Evolutionary conservation across 108 stramenopile genomes (phyloP), one percentile per base, ranked within the genome.

Genomic region (Pseudonitzschia pungens): DNA sequence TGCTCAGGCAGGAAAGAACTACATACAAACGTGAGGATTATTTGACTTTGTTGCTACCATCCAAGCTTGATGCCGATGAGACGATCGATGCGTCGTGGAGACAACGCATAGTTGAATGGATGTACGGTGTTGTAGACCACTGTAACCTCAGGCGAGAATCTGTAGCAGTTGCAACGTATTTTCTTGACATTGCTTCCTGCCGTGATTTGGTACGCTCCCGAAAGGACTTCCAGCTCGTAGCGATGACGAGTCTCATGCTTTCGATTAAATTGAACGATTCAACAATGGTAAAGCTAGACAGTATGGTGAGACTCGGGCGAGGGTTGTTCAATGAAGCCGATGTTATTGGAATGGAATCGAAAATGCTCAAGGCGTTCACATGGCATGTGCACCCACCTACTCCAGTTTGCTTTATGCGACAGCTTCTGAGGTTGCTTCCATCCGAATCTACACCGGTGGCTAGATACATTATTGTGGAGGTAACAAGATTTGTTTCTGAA

Each of bases 321-420:
- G 91, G 89, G 12, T 65, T 76, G 11, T 92, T 89, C 74, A 81
- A 70, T 21, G 84, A 81, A 60, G 55, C 78, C 21, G 91, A 89
- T 60, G 86, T 92, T 26, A 56, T 87, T 32, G 70, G 76, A n/a
- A 89, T 87, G 86, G 91, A 92, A 75, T 43, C 65, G 0, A 73
- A 73, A 18, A 87, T 92, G 63, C 60, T 92, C 16, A 65, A 77
- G 29, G 63, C 79, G 1, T 72, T 92, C n/a, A 60, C 83, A 21
- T 92, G 89, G 91, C 80, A 81, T 32, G 79, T 92, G 53, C 86
- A 87, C 66, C 91, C 91, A 8, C 91, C 91, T 0, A 89, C 91
- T 12, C 75, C 83, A 20, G 57, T 85, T n/a, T 83, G 87, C 43
- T 92, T 85, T 71, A 62, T 87, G 63, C 70, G 82, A 22, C 79